Conservation (phyloP, 2,329 filamentous ascomycete species). For the Hysterium pulicare region DNA sequence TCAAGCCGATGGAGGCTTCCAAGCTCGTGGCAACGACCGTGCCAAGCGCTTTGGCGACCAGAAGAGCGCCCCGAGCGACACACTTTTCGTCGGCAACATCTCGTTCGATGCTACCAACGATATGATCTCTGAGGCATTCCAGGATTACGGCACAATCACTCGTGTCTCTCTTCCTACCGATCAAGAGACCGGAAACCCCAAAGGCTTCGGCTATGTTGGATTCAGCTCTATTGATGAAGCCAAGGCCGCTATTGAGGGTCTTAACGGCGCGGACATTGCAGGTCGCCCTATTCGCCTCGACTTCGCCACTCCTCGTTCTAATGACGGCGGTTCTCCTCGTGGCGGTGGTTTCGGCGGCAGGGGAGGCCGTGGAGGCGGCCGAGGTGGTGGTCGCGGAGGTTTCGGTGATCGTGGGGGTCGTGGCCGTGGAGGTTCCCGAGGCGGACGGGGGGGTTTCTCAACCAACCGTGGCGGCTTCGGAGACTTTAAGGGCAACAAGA, state of each 20-base stretch:
- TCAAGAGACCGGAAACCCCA: constrained; percentile 75
- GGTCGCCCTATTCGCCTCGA: constrained; percentile 79
- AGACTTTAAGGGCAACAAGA: constrained; percentile 76
- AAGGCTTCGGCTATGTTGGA: constrained; percentile 90
- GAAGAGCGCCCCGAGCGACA: constrained; percentile 75
- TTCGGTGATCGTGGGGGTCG: constrained; percentile 48
- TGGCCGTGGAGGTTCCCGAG: constrained; percentile 50
- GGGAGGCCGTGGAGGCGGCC: constrained; percentile 36
- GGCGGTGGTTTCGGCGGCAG: constrained; percentile 46
- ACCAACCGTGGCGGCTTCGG: constrained; percentile 57
- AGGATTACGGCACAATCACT: constrained; percentile 65
- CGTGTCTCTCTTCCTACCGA: constrained; percentile 87
- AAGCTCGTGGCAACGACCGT: constrained; percentile 51
- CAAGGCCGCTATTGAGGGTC: constrained; percentile 65
- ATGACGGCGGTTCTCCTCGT: constrained; percentile 50
- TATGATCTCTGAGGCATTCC: constrained; percentile 69
- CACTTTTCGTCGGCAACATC: constrained; percentile 88
- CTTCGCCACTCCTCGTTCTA: constrained; percentile 67
- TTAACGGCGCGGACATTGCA: constrained; percentile 68
- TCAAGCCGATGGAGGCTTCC: constrained; percentile 36
- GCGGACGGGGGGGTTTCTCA: constrained; percentile 44
- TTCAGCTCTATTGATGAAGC: constrained; percentile 82
- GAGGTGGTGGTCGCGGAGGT: constrained; percentile 33
- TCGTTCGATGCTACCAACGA: constrained; percentile 81
- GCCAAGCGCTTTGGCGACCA: constrained; percentile 73